Evolutionary conservation across 495 filamentous ascomycete genomes (phyloP), one percentile per base, ranked within the genome.

Genomic region (Xylona heveae): DNA sequence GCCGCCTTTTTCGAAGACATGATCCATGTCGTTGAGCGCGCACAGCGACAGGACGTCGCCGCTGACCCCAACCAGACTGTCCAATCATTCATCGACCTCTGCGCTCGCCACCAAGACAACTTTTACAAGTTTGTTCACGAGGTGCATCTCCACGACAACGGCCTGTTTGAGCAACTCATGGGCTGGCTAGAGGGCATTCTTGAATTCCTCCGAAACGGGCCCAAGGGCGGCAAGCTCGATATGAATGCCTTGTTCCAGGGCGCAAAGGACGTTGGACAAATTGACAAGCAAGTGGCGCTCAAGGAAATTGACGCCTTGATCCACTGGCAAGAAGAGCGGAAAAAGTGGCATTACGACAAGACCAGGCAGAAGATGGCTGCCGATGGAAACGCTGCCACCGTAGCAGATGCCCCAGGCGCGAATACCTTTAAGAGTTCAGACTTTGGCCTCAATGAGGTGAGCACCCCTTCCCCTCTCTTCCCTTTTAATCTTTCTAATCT

Each of bases 121-220:
- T 91, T 97, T 48, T 97, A 97, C 62, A 94, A 92, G 47, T 97
- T 97, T 46, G 71, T 97, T 2, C 88, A 97, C 45, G 90, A 97
- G 52, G 88, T 95, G 1, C 88, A 97, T 49, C 68, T 78, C n/a
- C 88, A 97, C 48, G 88, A 97, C 49, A 84, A 97, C 42, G 88
- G 88, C 4, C 67, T 97, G 3, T 97, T 97, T 47, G 80, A 81
- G 17, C 77, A 83, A 42, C 59, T 97, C 12, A 97, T 97, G 88
- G 68, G 72, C 6, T 95, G 90, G 90, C 68, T 94, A 24, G 90
- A 97, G 52, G 75, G 74, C n/a, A 94, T 97, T 34, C 71, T 97
- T 9, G 77, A 82, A 25, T 97, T 94, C 57, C 57, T 97, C 21
- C 69, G 88, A 28, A 68, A 80, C 24, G 88, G 88, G 0, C 90